phyloP scores from a whole-genome alignment of 2,329 filamentous ascomycete species.

The Chaetomiaceae sp. region DNA sequence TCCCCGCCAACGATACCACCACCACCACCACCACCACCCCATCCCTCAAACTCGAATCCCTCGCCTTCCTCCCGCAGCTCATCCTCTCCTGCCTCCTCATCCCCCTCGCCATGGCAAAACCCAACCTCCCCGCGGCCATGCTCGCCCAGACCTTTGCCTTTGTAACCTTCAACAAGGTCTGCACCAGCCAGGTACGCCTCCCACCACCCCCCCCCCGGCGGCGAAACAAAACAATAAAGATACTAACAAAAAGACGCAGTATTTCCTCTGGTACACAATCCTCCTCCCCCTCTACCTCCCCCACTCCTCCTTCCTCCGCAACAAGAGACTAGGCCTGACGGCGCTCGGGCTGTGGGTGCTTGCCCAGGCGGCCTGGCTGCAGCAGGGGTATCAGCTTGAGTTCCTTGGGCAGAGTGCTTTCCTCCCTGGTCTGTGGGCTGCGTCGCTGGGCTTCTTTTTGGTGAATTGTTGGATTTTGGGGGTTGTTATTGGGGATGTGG shows the following conservation, averaged over 20 bases:
- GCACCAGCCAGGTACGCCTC: constrained; percentile 82
- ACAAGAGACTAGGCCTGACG: constrained; percentile 55
- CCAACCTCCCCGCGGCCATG: constrained; percentile 77
- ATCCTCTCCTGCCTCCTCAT: constrained; percentile 73
- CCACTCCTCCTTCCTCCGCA: constrained; percentile 63
- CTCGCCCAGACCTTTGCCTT: constrained; percentile 95
- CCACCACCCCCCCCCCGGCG: not conserved
- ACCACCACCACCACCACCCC: constrained; percentile 28
- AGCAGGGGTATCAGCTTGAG: constrained; percentile 70
- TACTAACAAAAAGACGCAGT: too few relatives aligned
- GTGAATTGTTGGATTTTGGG: constrained; percentile 86
- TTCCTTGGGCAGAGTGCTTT: constrained; percentile 81
- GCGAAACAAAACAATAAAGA: too few relatives aligned
- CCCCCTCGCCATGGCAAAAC: constrained; percentile 66
- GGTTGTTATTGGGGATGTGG: constrained; percentile 66
- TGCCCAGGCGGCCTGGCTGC: constrained; percentile 71
- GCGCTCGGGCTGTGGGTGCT: constrained; percentile 69
- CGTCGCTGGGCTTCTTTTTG: constrained; percentile 73
- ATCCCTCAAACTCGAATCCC: constrained; percentile 58
- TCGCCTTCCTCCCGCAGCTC: constrained; percentile 87
- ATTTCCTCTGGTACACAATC: constrained; percentile 97
- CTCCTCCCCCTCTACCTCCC: constrained; percentile 90
- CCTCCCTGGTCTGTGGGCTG: constrained; percentile 73
- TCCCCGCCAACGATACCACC: constrained; percentile 30
- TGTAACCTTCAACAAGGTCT: constrained; percentile 97